Base-by-base conservation (phyloP, 1,284 basidiomycete genomes). In the Ceratobasidium theobromae region DNA sequence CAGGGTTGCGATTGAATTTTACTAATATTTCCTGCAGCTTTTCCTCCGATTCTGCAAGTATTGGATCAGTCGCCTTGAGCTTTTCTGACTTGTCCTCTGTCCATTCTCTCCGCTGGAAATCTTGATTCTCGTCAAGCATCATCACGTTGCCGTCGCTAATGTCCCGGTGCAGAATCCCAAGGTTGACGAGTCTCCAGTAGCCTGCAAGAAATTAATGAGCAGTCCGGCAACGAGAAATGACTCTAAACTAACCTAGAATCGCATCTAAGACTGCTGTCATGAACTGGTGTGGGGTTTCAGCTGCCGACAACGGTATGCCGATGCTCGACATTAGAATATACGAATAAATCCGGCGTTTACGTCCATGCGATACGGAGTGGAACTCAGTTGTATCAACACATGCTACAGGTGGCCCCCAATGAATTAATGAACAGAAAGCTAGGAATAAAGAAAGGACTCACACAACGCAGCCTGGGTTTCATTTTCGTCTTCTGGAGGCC, bases 101-200 rank as follows among this genome's bases (percentile, higher is more conserved):
- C n/a, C n/a, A n/a, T n/a, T n/a, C n/a, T n/a, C n/a, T n/a, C n/a
- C n/a, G n/a, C n/a, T n/a, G n/a, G n/a, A n/a, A n/a, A n/a, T n/a
- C n/a, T n/a, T n/a, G n/a, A n/a, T n/a, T n/a, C n/a, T n/a, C n/a
- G n/a, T n/a, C n/a, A n/a, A n/a, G n/a, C n/a, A 62, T 32, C 33
- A 62, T 14, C 46, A 62, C 58, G 18, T 62, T 62, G 4, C 58
- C 58, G n/a, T 51, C 48, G 58, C 58, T 62, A 4, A 62, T 52
- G 32, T 62, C 58, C 18, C 58, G 46, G 21, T 62, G 58, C 23
- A 62, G 8, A 3, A 52, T 18, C 8, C 58, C 58, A 21, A 51
- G 30, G 46, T 62, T 62, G 1, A 51, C 18, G 8, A 62, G 9
- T 2, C 23, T 32, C 58, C 58, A 62, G 35, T 62, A 62, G 58